Evolutionary conservation across 2,329 filamentous ascomycete genomes (phyloP).

Genomic region (Ophiostoma tasmaniense): DNA sequence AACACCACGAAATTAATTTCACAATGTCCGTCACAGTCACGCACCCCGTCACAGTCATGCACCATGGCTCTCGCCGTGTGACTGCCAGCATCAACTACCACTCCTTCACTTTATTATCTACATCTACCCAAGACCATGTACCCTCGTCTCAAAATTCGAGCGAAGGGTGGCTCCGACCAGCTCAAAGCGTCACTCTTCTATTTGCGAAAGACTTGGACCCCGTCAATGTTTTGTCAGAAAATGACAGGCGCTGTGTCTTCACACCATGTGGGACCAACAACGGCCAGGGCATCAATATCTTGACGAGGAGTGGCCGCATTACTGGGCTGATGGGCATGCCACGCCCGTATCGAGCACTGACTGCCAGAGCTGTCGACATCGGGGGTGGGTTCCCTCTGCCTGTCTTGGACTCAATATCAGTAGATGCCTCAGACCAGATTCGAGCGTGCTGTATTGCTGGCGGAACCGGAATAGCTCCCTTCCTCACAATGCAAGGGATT

Average conservation of each 20-base stretch:
- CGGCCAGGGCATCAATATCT: conserved; percentile 1
- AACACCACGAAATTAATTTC: background rate
- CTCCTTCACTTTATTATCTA: conserved; percentile 15
- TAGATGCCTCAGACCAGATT: background rate
- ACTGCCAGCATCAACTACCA: conserved; percentile 13
- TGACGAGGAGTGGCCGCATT: conserved; percentile 21
- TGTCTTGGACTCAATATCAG: background rate
- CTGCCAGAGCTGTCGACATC: conserved; percentile 17
- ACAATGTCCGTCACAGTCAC: background rate
- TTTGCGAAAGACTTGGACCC: background rate
- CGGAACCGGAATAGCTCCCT: background rate
- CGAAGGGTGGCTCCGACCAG: background rate
- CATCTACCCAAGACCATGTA: conserved; percentile 10
- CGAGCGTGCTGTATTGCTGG: background rate
- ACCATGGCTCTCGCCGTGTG: conserved; percentile 8
- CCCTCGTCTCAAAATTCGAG: background rate
- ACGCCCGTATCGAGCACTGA: conserved; percentile 15
- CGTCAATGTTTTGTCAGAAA: background rate
- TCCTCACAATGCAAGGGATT: background rate
- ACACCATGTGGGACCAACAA: background rate
- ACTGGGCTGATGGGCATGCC: conserved; percentile 21
- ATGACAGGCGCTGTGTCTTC: background rate
- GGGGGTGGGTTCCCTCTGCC: conserved; percentile 13
- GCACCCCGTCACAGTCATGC: background rate
- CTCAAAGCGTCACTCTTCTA: background rate